Evolutionary conservation across 257 asterid genomes (phyloP).

Genomic region (Paraleonurus japonicus): DNA sequence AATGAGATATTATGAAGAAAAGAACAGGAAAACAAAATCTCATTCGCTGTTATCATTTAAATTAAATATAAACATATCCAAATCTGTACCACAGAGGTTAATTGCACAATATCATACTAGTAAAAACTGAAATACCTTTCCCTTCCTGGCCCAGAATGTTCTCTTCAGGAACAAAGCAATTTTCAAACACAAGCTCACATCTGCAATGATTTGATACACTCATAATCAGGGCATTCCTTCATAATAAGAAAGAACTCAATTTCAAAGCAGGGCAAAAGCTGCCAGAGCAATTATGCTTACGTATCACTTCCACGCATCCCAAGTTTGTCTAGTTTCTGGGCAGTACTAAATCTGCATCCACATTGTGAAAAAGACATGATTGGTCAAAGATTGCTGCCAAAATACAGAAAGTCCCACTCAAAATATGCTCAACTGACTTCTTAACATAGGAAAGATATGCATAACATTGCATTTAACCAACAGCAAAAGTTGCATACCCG

Average conservation of each 20-base stretch:
- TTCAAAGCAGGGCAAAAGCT: constrained; percentile 11
- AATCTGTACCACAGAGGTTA: not conserved
- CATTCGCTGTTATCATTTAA: not conserved
- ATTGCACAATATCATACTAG: not conserved
- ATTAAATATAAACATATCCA: not conserved
- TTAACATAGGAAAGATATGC: constrained; percentile 1
- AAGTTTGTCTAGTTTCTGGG: constrained; percentile 97
- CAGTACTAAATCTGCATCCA: constrained; percentile 88
- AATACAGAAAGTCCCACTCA: not conserved
- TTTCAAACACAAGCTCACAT: constrained; percentile 97
- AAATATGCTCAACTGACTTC: not conserved
- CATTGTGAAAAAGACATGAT: constrained; percentile 16
- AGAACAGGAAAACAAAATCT: too few relatives aligned
- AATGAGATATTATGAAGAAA: too few relatives aligned
- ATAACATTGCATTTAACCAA: constrained; percentile 4
- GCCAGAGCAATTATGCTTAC: constrained; percentile 45
- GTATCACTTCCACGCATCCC: constrained; percentile 99
- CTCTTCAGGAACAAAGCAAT: constrained; percentile 89
- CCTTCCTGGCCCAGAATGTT: constrained; percentile 94
- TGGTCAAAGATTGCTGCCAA: constrained; percentile 20
- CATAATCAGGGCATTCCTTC: constrained; percentile 20
- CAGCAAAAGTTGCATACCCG: constrained; percentile 65
- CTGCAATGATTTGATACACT: constrained; percentile 44
- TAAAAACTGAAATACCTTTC: constrained; percentile 57
- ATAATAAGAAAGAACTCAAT: constrained; percentile 8